Base-by-base conservation (phyloP, 2,329 filamentous ascomycete species). In the Aphanoascus verrucosus region DNA sequence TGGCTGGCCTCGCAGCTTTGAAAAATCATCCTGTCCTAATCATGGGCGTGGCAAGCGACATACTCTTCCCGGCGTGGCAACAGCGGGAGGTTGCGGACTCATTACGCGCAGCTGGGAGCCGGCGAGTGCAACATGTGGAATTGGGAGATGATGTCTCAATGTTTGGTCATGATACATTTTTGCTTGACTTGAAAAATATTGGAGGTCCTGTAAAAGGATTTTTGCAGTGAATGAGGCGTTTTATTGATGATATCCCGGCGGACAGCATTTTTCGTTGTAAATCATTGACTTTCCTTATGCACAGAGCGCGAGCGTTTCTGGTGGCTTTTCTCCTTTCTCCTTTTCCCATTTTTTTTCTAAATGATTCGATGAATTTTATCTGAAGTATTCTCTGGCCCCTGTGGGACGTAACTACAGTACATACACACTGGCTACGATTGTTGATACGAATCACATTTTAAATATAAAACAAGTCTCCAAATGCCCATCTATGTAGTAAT, bases 31-130 rank as follows among this genome's bases (percentile, higher is more conserved):
- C 88, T 0, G 85, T 88, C 0, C 76, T 98, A 19, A 87, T 98
- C 9, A 84, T 98, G 74, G 93, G 93, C 34, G 93, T 97, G 3
- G 88, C 88, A 0, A 96, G 88, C 62, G 93, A 98, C 66, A 97
- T 96, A 48, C 73, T 98, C 35, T 98, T 98, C 71, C 93, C 93
- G 0, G 89, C 93, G 0, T 98, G 93, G 91, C 93, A 98, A 73
- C 93, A 98, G 73, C 81, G 87, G 51, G 93, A 98, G 69, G 84
- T 98, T 57, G 91, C 90, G 2, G 84, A 91, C 64, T 85, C 91
- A 2, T 74, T 98, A 58, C 80, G 82, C 56, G 77, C 80, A 34
- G 80, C 79, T 0, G 93, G 93, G 0, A 97, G 95, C 64, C 77
- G 80, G 57, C 81, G 79, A 32, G 90, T 98, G 0, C 84, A 83